phyloP scores from a whole-genome alignment of 768 basidiomycete species.

The Pisolithus tinctorius region DNA sequence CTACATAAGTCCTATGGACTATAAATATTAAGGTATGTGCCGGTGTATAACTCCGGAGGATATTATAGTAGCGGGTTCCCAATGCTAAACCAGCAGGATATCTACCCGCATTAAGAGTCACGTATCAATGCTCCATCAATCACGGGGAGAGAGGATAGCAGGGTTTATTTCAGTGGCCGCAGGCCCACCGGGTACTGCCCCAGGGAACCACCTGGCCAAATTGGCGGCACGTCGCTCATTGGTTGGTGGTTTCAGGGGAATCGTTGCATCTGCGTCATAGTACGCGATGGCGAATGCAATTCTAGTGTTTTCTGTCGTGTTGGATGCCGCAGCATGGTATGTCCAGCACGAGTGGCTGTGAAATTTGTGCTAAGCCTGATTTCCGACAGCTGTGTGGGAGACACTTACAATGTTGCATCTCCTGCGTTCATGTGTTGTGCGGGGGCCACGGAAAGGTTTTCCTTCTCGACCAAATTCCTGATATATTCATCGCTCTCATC shows the following conservation, averaged over 20 bases:
- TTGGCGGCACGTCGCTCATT: conserved; percentile 3
- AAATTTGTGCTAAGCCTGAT: neutral
- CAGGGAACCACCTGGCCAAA: conserved; percentile 6
- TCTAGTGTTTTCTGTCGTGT: neutral
- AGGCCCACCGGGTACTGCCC: neutral
- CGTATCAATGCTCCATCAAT: neutral
- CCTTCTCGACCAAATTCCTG: neutral
- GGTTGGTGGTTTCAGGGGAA: neutral
- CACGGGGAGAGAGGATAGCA: neutral
- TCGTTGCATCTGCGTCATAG: conserved; percentile 1
- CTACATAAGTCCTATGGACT: too few species aligned
- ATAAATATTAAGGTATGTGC: too few species aligned
- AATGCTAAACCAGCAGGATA: too few species aligned
- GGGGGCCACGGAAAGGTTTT: conserved; percentile 1
- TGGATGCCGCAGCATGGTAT: conserved; percentile 4
- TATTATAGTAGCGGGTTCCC: too few species aligned
- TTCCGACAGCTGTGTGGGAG: neutral
- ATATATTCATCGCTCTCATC: conserved; percentile 1
- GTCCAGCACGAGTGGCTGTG: conserved; percentile 6
- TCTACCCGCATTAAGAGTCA: neutral
- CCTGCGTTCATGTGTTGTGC: conserved; percentile 4
- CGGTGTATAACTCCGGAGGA: too few species aligned
- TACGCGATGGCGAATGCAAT: conserved; percentile 1
- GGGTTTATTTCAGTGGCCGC: conserved; percentile 3
- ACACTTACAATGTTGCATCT: conserved; percentile 4